Evolutionary conservation across 139 green algal genomes (phyloP).

Genomic region (Asterochloris erici): DNA sequence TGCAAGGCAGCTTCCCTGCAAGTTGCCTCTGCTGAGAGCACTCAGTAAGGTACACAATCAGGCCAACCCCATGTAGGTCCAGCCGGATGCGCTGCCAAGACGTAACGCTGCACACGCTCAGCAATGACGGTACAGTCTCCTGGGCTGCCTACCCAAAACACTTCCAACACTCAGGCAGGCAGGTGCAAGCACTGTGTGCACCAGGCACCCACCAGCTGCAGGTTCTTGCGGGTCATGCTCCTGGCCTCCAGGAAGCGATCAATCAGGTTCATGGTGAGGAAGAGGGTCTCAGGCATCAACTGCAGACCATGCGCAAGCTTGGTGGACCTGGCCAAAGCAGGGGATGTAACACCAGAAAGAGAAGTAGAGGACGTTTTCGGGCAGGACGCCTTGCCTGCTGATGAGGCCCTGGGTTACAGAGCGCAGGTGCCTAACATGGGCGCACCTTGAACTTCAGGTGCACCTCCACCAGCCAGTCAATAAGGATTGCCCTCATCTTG

Average conservation of each 20-base stretch:
- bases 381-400: neutral
- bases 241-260: constrained; percentile 91
- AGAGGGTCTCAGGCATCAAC: constrained; percentile 98
- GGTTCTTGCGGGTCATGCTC: constrained; percentile 85
- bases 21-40: too few relatives aligned
- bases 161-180: too few relatives aligned
- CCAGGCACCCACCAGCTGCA: constrained; percentile 82
- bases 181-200: too few relatives aligned
- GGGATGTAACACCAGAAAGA: neutral
- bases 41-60: too few relatives aligned
- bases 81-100: too few relatives aligned
- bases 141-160: too few relatives aligned
- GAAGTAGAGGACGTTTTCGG: neutral
- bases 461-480: constrained; percentile 99
- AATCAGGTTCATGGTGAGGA: constrained; percentile 94
- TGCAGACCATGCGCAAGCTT: constrained; percentile 19
- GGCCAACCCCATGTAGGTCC: too few relatives aligned
- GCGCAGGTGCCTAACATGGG: neutral
- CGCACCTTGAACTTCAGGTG: constrained; percentile 19
- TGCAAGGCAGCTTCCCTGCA: too few relatives aligned
- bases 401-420: neutral
- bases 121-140: too few relatives aligned
- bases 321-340: neutral
- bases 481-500: constrained; percentile 93
- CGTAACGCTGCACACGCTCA: too few relatives aligned